Evolutionary conservation across 1,284 basidiomycete species (phyloP), one percentile per base, ranked within the genome.

Genomic region (Microbotryomycetes sp.): DNA sequence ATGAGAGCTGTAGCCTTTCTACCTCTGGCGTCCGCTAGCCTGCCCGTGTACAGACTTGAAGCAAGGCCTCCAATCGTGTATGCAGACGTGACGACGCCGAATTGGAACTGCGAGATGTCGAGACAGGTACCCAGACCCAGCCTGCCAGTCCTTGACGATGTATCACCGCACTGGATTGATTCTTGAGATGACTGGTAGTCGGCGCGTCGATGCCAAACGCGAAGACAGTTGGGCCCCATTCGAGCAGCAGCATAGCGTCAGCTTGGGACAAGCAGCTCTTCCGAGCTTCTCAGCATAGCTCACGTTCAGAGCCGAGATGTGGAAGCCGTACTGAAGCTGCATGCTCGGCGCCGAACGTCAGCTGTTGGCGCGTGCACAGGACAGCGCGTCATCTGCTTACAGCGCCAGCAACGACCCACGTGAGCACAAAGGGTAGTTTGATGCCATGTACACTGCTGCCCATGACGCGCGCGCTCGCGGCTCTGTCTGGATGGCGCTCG

Each of bases 31-130:
- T 65, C 61, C 16, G 71, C 62, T n/a, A 72, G 24, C 29, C 48
- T 48, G 0, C 72, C 72, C 11, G 74, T 64, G 11, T 52, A 31
- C 4, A 74, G 23, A 26, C 70, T 72, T 21, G 72, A 71, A 1
- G 71, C 49, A 3, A 77, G 67, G 15, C 77, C 76, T 4, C 77
- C 77, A 30, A 76, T 58, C 2, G 76, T 77, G 60, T 76, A 77
- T 16, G 73, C 71, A 21, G 73, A 66, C 0, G 74, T 75, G 48
- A 73, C 60, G 13, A 71, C 57, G 9, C 64, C 58, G 45, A 51
- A 52, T 2, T 28, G 54, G 49, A 29, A 47, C 23, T 21, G 45
- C 9, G 27, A 54, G 29, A 71, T 59, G 1, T 47, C 27, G 30
- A 71, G 54, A 50, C 69, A 71, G 24, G 65, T 52, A 2, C 56